Base-by-base conservation (phyloP, 345 rosid species). In the Ricinus communis region DNA sequence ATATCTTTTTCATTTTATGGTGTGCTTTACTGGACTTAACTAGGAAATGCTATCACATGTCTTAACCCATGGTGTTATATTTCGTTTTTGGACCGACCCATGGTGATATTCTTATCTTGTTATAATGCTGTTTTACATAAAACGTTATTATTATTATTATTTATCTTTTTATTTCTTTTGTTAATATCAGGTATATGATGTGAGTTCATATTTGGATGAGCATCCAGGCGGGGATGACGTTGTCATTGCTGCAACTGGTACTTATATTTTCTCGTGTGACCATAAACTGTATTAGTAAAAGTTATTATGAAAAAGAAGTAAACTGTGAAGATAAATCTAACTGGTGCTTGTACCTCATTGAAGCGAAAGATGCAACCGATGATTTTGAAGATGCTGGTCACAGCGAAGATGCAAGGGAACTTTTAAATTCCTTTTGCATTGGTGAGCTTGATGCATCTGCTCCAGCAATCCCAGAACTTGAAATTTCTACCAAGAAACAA, bases 181-280 rank as follows among this genome's bases (percentile, higher is more conserved):
- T n/a, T 58, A 19, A 58, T 73, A 8, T 25, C 82, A 91, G 98
- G 93, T 94, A 4, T 91, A 94, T 72, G 93, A 94, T 67, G 90
- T 94, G 68, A 78, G 84, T 75, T 80, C 96, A 1, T 91, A 91
- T 65, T 77, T 90, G 86, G 97, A 94, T 38, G 97, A 91, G 50
- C 98, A 91, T 71, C 98, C 96, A 3, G 97, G 98, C 16, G 98
- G 98, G 73, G 96, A 94, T 47, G 96, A 94, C 80, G 93, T 91
- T 43, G 77, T 94, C 74, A 87, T 94, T 60, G 91, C 75, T 33
- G 84, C 76, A 53, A 81, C 90, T 3, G 96, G 97, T 91, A 88
- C 12, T 43, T 52, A 6, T 24, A 21, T 64, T 47, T 59, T 61
- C 21, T 47, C 10, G 28, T 50, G 50, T 46, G 45, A 25, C 31